Base-by-base conservation (phyloP, 2,329 filamentous ascomycete species). In the Fusarium equiseti region DNA sequence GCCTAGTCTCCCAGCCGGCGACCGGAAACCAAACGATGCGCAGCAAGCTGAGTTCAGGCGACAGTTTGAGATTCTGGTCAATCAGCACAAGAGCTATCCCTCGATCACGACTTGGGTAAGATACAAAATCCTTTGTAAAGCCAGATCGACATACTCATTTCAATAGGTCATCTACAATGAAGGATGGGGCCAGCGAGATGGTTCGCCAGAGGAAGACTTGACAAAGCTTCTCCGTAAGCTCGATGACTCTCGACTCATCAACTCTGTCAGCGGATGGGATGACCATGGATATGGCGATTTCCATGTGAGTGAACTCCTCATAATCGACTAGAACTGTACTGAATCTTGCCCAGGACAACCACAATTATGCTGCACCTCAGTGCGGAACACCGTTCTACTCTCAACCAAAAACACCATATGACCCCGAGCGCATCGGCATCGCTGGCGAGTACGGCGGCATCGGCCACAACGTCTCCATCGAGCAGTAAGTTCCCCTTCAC, bases 401-500 rank as follows among this genome's bases (percentile, higher is more conserved):
- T 0, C 82, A 81, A 5, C 72, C 79, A 6, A 88, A 87, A 0
- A 83, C 81, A 8, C 89, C 86, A 2, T 89, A 85, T 73, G 90
- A 90, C 66, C 79, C 83, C 0, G 80, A 72, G 8, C 86, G 91
- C 1, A 91, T 93, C 32, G 90, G 86, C 0, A 85, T 93, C 70
- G 90, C 92, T 68, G 91, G 91, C 29, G 91, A 93, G 73, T 93
- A 92, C 60, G 91, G 90, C 5, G 91, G 91, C 0, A 85, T 92
- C 15, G 91, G 91, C 0, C 83, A 90, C 51, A 91, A 91, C 55
- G 85, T 90, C 6, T 87, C 88, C 0, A 85, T 85, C 16, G 86
- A 90, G 0, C 68, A 71, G 68, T 61, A 42, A 43, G 68, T 16
- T 4, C 8, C 3, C 3, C 5, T 38, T 4, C 1, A 2, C 0